A percentile compares a stretch with the other conserved stretches of the same genome.
phyloP scores from a whole-genome alignment of 768 basidiomycete species.

The Auriscalpium orientale region DNA sequence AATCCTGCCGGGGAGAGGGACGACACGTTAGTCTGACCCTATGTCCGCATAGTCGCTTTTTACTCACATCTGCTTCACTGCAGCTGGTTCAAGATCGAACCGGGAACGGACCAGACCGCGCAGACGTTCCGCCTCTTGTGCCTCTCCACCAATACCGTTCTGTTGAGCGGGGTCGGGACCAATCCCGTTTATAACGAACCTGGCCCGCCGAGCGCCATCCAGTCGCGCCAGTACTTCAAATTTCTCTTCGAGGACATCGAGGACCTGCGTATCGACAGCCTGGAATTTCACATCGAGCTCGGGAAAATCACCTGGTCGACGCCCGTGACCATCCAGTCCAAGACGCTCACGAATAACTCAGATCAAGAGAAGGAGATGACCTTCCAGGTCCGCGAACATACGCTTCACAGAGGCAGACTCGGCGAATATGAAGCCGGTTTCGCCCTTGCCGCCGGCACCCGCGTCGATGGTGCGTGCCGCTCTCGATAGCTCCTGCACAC shows the following conservation, averaged over 20 bases:
- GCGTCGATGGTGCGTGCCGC: not conserved
- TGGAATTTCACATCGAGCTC: slow-evolving; percentile 1
- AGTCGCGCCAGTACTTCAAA: slow-evolving; percentile 1
- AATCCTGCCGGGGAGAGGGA: not conserved
- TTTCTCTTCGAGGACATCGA: slow-evolving; percentile 1
- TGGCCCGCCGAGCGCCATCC: not conserved
- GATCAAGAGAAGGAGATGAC: not conserved
- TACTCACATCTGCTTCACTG: not conserved
- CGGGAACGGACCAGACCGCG: not conserved
- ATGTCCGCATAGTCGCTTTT: not conserved
- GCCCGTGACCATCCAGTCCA: not conserved
- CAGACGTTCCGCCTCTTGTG: not conserved
- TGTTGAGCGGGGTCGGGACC: not conserved
- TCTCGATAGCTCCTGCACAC: not conserved
- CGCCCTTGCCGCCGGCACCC: not conserved
- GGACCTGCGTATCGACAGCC: not conserved
- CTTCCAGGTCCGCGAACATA: not conserved
- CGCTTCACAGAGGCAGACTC: not conserved
- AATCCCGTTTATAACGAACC: not conserved
- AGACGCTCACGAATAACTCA: slow-evolving; percentile 1
- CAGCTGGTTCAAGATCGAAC: slow-evolving; percentile 4
- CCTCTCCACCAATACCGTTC: not conserved
- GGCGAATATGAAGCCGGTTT: not conserved
- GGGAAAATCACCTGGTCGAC: not conserved
- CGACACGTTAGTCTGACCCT: not conserved